Base-by-base conservation (phyloP, 2,329 filamentous ascomycete genomes). In the Aspergillus bombycis region DNA sequence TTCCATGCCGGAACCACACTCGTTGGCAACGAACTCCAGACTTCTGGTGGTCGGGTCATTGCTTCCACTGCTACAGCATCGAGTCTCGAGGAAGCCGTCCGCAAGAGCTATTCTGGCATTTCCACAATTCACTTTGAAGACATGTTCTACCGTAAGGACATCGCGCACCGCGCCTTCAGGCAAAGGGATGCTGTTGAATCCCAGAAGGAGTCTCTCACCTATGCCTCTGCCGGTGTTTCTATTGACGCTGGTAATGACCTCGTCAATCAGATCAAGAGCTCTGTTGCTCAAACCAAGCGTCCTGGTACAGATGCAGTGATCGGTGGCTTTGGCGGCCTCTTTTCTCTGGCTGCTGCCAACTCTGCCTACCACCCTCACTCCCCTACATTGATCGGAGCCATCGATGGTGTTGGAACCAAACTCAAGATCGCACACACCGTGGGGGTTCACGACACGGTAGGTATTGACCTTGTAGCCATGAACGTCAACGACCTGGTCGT, bases 401-500 rank as follows among this genome's bases (percentile, higher is more conserved):
- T 97, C 68, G 95, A 99, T 75, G 95, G 95, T 58, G 93, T 98
- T 43, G 95, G 94, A 64, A 98, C 94, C 56, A 98, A 98, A 83
- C 89, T 98, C 71, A 96, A 96, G 85, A 92, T 99, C 73, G 95
- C 95, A 0, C 94, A 97, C 76, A 87, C 89, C 14, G 91, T 96
- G 82, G 86, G 89, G 71, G 93, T 96, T 80, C 95, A 97, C 80
- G 89, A 94, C 78, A 97, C 94, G 3, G 94, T 99, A 12, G 95
- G 95, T 65, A 93, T 99, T 71, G 95, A 99, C 76, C 86, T 99
- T 41, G 95, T 99, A 4, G 95, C 95, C 69, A 98, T 98, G 94
- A 98, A 97, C 78, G 95, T 98, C 75, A 99, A 99, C 78, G 95
- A 99, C 74, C 85, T 99, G 0, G 90, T 99, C 58, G 95, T 98